These are phyloP conservation scores for Cicer bijugum DNA, from an alignment of 306 rosid species.

Conservation along the genomic window DNA sequence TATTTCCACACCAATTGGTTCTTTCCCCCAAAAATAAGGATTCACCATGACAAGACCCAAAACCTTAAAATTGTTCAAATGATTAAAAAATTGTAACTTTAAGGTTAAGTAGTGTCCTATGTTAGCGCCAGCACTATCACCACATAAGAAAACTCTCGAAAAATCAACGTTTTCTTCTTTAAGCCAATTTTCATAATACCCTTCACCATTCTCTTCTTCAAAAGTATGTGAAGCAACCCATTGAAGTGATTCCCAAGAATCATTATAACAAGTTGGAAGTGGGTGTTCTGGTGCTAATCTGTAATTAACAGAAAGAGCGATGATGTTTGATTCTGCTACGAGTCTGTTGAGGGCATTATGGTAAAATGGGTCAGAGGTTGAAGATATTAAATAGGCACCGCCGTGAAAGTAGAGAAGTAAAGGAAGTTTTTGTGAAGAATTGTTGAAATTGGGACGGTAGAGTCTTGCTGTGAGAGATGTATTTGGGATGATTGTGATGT, in stretches of 20 bases:
- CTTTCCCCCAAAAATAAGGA: constrained; percentile 87
- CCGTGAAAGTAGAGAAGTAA: constrained; percentile 76
- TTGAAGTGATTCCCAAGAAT: constrained; percentile 68
- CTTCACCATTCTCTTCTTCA: not conserved
- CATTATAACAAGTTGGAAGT: constrained; percentile 70
- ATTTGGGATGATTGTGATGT: constrained; percentile 58
- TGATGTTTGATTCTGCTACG: constrained; percentile 57
- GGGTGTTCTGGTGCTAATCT: constrained; percentile 83
- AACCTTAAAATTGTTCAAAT: constrained; percentile 43
- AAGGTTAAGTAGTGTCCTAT: constrained; percentile 68
- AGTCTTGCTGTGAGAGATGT: constrained; percentile 69
- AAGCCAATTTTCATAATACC: constrained; percentile 56
- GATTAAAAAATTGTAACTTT: constrained; percentile 16
- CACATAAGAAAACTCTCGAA: constrained; percentile 60
- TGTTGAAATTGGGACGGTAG: constrained; percentile 51
- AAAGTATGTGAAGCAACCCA: constrained; percentile 59
- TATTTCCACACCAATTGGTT: constrained; percentile 65
- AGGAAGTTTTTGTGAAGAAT: constrained; percentile 53
- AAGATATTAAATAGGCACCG: constrained; percentile 73
- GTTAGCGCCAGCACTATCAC: constrained; percentile 88
- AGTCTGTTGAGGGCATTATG: constrained; percentile 72
- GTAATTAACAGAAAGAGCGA: constrained; percentile 66
- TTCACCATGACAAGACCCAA: constrained; percentile 61
- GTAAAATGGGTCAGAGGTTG: constrained; percentile 68
- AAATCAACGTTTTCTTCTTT: constrained; percentile 57